A percentile compares a stretch with the other conserved stretches of the same genome.
phyloP scores from a whole-genome alignment of 129 eudicot genomes.

The Dittrichia graveolens region DNA sequence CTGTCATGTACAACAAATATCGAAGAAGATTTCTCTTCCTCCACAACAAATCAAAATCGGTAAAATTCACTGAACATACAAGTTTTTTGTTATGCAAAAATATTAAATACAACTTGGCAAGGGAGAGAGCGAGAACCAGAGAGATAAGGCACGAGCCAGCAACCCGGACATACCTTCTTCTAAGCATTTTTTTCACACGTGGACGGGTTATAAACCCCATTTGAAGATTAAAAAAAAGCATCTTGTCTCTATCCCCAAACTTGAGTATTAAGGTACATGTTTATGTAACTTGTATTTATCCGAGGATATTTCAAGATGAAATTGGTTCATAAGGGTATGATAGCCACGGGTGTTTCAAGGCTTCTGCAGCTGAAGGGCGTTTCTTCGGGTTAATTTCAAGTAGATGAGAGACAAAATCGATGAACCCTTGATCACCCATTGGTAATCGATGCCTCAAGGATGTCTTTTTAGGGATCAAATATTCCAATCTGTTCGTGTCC shows the following conservation, averaged over 20 bases:
- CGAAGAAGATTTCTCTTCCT: conserved; percentile 36
- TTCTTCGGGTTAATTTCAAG: conserved; percentile 83
- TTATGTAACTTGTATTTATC: conserved; percentile 26
- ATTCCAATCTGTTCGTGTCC: conserved; percentile 84
- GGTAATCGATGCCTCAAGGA: conserved; percentile 87
- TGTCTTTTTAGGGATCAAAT: conserved; percentile 82
- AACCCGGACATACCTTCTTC: conserved; percentile 19
- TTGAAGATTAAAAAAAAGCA: background rate
- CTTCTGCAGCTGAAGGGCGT: conserved; percentile 87
- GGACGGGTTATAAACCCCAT: conserved; percentile 15
- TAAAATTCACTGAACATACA: conserved; percentile 39
- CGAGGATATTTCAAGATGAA: conserved; percentile 53
- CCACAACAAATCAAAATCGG: conserved; percentile 34
- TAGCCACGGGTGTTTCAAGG: conserved; percentile 89
- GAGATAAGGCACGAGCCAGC: conserved; percentile 13
- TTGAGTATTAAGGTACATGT: conserved; percentile 4
- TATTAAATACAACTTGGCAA: conserved; percentile 37
- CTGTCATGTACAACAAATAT: conserved; percentile 47
- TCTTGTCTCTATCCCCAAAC: conserved; percentile 8
- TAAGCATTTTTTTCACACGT: conserved; percentile 16
- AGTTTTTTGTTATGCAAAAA: conserved; percentile 24
- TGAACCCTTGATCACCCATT: conserved; percentile 97
- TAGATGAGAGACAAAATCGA: conserved; percentile 76
- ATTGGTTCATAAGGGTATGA: conserved; percentile 94
- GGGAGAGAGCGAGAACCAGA: background rate